Conservation (phyloP, 352 stramenopile species). For the Pythium dissimile region DNA sequence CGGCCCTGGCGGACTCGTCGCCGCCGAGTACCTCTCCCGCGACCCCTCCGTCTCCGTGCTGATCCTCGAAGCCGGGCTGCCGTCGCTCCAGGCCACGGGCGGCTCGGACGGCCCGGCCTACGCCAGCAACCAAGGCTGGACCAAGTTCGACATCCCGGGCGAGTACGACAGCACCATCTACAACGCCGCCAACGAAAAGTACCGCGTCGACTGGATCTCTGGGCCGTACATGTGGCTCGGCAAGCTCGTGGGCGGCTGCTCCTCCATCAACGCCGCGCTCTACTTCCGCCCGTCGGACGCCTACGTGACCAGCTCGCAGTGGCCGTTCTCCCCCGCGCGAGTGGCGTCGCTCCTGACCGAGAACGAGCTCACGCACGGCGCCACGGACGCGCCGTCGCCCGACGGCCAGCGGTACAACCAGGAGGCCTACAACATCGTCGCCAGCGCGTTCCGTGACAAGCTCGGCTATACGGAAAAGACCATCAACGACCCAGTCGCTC, state of each 20-base stretch:
- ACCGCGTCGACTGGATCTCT: conserved; percentile 49
- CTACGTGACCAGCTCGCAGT: conserved; percentile 39
- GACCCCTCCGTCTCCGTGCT: conserved; percentile 47
- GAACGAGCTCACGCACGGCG: conserved; percentile 41
- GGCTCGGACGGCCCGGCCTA: conserved; percentile 47
- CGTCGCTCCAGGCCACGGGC: conserved; percentile 40
- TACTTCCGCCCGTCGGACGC: conserved; percentile 67
- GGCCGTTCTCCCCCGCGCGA: conserved; percentile 49
- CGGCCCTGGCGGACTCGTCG: conserved; percentile 55
- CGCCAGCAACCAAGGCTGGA: conserved; percentile 32
- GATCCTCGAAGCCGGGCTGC: conserved; percentile 52
- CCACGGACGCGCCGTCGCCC: conserved; percentile 43
- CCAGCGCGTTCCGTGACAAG: conserved; percentile 25
- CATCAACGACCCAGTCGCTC: conserved; percentile 45
- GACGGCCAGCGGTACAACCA: conserved; percentile 49
- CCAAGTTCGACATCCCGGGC: conserved; percentile 72
- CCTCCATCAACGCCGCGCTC: conserved; percentile 80
- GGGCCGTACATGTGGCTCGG: conserved; percentile 50
- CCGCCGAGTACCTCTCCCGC: conserved; percentile 55
- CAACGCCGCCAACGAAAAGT: conserved; percentile 39
- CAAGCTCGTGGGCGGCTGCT: conserved; percentile 79
- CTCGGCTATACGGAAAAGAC: conserved; percentile 37
- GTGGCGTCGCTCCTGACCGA: conserved; percentile 63
- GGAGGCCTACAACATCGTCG: conserved; percentile 48
- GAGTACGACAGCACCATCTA: conserved; percentile 40